Percentiles rank a stretch among this genome's conserved stretches.
These are phyloP conservation scores for Ceratocystis colombiana DNA, from an alignment of 2,329 filamentous ascomycete genomes.

Conservation along the genomic window DNA sequence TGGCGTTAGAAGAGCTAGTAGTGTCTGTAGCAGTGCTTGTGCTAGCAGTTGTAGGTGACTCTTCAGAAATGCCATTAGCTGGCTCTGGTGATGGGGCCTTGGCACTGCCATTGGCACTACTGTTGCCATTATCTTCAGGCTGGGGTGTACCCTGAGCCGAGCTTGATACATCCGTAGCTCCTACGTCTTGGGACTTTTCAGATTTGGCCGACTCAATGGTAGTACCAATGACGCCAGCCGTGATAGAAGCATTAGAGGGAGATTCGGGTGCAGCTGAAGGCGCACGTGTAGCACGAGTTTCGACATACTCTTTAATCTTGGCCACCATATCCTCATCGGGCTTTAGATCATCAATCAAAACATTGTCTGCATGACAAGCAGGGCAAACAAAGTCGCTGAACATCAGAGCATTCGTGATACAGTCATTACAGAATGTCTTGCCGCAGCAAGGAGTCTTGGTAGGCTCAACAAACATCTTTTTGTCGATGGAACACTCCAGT, in stretches of 20 bases:
- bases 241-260: constrained; percentile 27
- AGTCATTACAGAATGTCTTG: constrained; percentile 98
- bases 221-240: constrained; percentile 20
- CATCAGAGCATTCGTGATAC: constrained; percentile 97
- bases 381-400: constrained; percentile 97
- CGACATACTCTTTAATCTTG: constrained; percentile 65
- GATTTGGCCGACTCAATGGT: constrained; percentile 15
- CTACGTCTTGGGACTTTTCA: constrained; percentile 11
- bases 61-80: constrained; percentile 11
- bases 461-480: constrained; percentile 95
- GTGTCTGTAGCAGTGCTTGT: constrained; percentile 8
- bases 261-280: constrained; percentile 31
- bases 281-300: constrained; percentile 16
- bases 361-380: constrained; percentile 78
- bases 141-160: constrained; percentile 27
- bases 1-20: constrained; percentile 8
- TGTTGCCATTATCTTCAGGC: constrained; percentile 31
- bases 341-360: constrained; percentile 84
- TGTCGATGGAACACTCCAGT: constrained; percentile 90
- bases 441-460: constrained; percentile 98
- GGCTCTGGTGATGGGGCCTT: constrained; percentile 20
- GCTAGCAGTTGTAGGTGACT: not conserved
- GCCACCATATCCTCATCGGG: constrained; percentile 66
- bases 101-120: not conserved
- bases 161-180: constrained; percentile 24